These are phyloP conservation scores for Ensete ventricosum DNA, from an alignment of 176 grass and related monocot genomes.

Conservation along the genomic window DNA sequence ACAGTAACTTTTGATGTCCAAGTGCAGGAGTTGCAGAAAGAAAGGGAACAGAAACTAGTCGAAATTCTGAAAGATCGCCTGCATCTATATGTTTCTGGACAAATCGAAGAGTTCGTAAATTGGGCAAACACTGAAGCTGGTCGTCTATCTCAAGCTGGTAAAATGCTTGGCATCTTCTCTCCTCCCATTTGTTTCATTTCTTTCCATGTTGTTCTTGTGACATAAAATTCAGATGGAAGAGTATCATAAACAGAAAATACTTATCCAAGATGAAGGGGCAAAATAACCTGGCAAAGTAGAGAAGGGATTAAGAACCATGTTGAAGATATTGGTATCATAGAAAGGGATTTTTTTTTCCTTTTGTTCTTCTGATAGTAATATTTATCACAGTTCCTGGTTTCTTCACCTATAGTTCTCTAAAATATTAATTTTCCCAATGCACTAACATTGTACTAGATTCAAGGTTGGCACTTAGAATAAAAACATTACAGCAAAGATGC, in stretches of 20 bases:
- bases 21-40: constrained; percentile 56
- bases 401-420: too few species aligned
- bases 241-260: too few species aligned
- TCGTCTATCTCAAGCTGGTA: constrained; percentile 69
- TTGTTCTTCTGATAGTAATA: not conserved
- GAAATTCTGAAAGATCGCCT: constrained; percentile 60
- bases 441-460: too few species aligned
- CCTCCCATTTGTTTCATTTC: not conserved
- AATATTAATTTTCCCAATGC: too few species aligned
- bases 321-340: too few species aligned
- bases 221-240: not conserved
- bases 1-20: not conserved
- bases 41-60: constrained; percentile 59
- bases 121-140: constrained; percentile 78
- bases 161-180: not conserved
- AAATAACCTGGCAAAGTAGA: too few species aligned
- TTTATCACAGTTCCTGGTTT: too few species aligned
- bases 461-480: too few species aligned
- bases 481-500: too few species aligned
- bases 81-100: constrained; percentile 54
- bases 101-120: constrained; percentile 49
- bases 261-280: too few species aligned
- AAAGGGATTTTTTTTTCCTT: not conserved
- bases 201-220: not conserved
- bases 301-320: too few species aligned